These are phyloP conservation scores for Sonneratia caseolaris DNA, from an alignment of 345 rosid species.

Conservation along the genomic window DNA sequence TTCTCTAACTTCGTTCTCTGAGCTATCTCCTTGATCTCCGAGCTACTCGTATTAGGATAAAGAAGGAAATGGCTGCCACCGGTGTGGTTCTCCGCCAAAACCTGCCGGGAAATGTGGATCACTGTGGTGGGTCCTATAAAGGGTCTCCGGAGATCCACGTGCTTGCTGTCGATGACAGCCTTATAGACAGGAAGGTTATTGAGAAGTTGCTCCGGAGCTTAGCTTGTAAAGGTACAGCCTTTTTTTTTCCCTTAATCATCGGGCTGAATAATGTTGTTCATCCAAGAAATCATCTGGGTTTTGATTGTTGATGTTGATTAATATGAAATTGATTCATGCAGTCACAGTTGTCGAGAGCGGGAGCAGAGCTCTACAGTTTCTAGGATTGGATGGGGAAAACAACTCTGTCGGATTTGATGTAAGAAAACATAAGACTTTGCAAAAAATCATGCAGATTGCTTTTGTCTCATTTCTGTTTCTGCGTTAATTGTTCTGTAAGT, in stretches of 20 bases:
- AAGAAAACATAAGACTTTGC: slow-evolving; percentile 8
- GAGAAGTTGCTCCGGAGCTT: slow-evolving; percentile 66
- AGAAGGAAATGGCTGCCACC: slow-evolving; percentile 5
- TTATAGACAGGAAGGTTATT: slow-evolving; percentile 68
- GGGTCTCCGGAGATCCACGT: slow-evolving; percentile 60
- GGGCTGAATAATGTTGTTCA: not conserved
- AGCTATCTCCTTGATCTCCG: not conserved
- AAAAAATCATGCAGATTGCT: not conserved
- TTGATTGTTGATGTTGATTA: not conserved
- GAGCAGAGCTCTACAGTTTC: slow-evolving; percentile 20
- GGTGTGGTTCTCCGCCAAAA: slow-evolving; percentile 10
- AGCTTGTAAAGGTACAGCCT: slow-evolving; percentile 58
- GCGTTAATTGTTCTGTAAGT: not conserved
- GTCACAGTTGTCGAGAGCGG: slow-evolving; percentile 29
- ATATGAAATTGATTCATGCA: slow-evolving; percentile 13
- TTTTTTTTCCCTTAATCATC: not conserved
- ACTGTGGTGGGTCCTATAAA: not conserved
- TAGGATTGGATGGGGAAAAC: slow-evolving; percentile 29
- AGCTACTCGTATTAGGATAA: not conserved
- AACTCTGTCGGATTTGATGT: slow-evolving; percentile 54
- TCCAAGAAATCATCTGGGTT: not conserved
- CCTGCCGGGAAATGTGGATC: slow-evolving; percentile 1
- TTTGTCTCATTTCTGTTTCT: not conserved
- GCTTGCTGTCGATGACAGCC: slow-evolving; percentile 89
- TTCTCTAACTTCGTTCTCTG: not conserved